Conservation (phyloP, 78 protist genomes). For the Cavenderia fasciculata region DNA sequence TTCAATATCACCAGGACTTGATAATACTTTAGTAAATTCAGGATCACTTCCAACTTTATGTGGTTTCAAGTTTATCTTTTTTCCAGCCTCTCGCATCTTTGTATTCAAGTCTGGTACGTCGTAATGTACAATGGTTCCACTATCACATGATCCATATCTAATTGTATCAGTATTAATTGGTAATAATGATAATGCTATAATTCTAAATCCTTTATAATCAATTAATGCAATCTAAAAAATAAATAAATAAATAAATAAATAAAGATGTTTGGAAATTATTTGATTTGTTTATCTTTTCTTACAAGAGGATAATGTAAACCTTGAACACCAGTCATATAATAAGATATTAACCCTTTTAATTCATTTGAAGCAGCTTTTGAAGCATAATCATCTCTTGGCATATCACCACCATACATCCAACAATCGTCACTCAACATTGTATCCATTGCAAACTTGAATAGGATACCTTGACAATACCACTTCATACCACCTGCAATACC, state of each 20-base stretch:
- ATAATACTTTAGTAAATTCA: constrained; percentile 9
- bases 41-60: constrained; percentile 54
- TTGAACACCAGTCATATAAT: constrained; percentile 39
- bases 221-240: constrained; percentile 68
- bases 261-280: not conserved
- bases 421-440: constrained; percentile 42
- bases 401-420: constrained; percentile 82
- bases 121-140: constrained; percentile 65
- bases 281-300: not conserved
- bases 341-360: constrained; percentile 76
- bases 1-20: constrained; percentile 73
- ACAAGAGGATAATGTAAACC: constrained; percentile 80
- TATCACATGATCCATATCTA: constrained; percentile 75
- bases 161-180: constrained; percentile 74
- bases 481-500: constrained; percentile 81
- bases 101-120: constrained; percentile 29
- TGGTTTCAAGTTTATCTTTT: constrained; percentile 42
- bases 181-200: constrained; percentile 77
- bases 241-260: not conserved
- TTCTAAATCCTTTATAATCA: constrained; percentile 83
- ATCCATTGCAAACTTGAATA: constrained; percentile 78
- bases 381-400: constrained; percentile 70
- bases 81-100: constrained; percentile 69
- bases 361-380: constrained; percentile 81
- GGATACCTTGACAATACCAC: constrained; percentile 67